phyloP scores from a whole-genome alignment of 2,329 filamentous ascomycete species.

The Calonectria montana region DNA sequence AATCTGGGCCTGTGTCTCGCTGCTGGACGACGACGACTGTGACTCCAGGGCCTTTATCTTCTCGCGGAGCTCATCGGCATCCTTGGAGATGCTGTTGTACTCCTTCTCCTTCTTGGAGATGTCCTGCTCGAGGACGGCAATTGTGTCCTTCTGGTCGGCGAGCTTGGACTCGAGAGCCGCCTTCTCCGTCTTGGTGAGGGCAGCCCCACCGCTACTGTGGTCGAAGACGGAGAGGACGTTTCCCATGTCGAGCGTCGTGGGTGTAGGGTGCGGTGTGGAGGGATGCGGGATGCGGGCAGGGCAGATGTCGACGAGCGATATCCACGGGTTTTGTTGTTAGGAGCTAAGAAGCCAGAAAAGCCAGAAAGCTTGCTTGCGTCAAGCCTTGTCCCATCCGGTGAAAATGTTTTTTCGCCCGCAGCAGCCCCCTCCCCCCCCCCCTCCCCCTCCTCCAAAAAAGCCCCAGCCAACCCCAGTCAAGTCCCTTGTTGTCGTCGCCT shows the following conservation, averaged over 20 bases:
- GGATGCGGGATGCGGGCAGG: slow-evolving; percentile 12
- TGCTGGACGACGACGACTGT: slow-evolving; percentile 43
- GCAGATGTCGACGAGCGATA: slow-evolving; percentile 11
- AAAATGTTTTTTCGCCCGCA: slow-evolving; percentile 36
- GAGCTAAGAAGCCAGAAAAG: neutral
- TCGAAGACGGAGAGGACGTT: slow-evolving; percentile 55
- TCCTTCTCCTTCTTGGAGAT: slow-evolving; percentile 53
- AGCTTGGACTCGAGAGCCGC: slow-evolving; percentile 51
- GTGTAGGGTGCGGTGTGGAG: slow-evolving; percentile 6
- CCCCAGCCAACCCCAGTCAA: slow-evolving; percentile 22
- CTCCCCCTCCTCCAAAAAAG: neutral
- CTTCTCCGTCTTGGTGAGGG: slow-evolving; percentile 44
- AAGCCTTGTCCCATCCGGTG: neutral
- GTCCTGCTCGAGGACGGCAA: slow-evolving; percentile 47
- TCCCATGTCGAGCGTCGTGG: slow-evolving; percentile 47
- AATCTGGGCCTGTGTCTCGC: slow-evolving; percentile 48
- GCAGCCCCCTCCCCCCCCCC: neutral
- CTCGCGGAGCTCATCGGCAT: slow-evolving; percentile 52
- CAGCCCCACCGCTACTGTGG: slow-evolving; percentile 46
- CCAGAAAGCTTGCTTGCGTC: neutral
- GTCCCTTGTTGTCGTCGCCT: slow-evolving; percentile 32
- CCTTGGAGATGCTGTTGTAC: slow-evolving; percentile 46
- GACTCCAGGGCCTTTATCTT: slow-evolving; percentile 52
- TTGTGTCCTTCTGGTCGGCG: slow-evolving; percentile 52
- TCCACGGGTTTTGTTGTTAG: neutral